Evolutionary conservation across 2,329 filamentous ascomycete species (phyloP).

Genomic region (Corinectria fuckeliana): DNA sequence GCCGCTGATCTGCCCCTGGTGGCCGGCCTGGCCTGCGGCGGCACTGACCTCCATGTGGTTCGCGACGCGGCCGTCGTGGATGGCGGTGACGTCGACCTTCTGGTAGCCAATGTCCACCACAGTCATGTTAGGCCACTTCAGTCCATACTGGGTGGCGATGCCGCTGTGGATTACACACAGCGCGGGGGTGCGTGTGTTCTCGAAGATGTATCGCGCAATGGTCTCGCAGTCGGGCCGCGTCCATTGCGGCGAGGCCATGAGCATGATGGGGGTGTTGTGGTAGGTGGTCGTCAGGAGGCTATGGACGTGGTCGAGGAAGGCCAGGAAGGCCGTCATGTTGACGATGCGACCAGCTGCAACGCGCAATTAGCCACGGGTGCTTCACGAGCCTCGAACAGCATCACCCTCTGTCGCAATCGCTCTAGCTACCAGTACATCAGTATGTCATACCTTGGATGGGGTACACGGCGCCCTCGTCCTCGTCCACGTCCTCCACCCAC

Average conservation of each 20-base stretch:
- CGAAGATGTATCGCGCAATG: conserved; percentile 93
- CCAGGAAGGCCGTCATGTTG: conserved; percentile 92
- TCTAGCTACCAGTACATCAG: background rate
- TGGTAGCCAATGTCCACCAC: conserved; percentile 90
- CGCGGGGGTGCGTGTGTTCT: conserved; percentile 93
- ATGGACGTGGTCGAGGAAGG: conserved; percentile 91
- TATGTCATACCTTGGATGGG: conserved; percentile 68
- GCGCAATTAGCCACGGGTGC: conserved; percentile 21
- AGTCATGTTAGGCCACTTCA: conserved; percentile 76
- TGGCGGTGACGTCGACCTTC: conserved; percentile 91
- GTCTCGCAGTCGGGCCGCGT: conserved; percentile 85
- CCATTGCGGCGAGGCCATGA: conserved; percentile 91
- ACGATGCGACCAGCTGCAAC: conserved; percentile 76
- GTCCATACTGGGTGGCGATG: conserved; percentile 84
- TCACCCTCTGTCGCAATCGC: conserved; percentile 7
- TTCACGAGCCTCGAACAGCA: background rate
- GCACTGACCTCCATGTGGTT: conserved; percentile 69
- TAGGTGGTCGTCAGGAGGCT: conserved; percentile 87
- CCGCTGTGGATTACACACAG: conserved; percentile 91
- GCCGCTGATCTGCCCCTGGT: conserved; percentile 65
- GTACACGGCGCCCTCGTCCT: conserved; percentile 88
- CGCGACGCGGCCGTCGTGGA: conserved; percentile 79
- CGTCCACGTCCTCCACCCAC: conserved; percentile 88
- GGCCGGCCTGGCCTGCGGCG: conserved; percentile 54
- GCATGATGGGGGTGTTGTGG: conserved; percentile 93